Conservation (phyloP, 2,329 filamentous ascomycete species). For the Aspergillus novofumigatus region DNA sequence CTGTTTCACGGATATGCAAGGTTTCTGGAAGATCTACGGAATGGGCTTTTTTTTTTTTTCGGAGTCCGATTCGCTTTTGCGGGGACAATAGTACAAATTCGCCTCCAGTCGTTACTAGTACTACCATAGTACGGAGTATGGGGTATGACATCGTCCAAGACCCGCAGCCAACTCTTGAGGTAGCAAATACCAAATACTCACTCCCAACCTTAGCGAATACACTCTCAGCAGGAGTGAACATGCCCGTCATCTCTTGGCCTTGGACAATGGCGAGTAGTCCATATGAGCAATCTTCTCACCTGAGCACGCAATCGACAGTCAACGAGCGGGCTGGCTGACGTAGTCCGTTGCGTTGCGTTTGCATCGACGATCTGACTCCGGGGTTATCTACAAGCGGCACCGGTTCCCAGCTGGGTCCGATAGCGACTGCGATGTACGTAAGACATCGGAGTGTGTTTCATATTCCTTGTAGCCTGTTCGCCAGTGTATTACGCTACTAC, state of each 20-base stretch:
- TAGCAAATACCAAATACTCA: background rate
- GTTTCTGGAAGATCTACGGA: slow-evolving; percentile 10
- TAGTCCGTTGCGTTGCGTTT: background rate
- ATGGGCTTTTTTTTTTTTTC: background rate
- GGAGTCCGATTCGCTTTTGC: background rate
- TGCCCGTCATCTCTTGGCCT: background rate
- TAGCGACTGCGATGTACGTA: background rate
- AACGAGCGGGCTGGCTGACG: background rate
- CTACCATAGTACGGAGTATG: background rate
- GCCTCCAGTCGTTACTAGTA: too few relatives aligned
- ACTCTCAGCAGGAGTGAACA: background rate
- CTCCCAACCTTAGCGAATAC: too few relatives aligned
- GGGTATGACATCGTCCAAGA: too few relatives aligned
- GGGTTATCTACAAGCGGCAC: background rate
- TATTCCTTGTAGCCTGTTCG: background rate
- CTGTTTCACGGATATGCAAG: background rate
- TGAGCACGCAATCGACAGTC: slow-evolving; percentile 18
- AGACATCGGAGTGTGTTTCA: background rate
- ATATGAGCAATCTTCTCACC: slow-evolving; percentile 2
- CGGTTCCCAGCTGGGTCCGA: background rate
- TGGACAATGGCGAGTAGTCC: background rate
- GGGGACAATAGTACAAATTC: background rate
- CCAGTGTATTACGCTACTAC: too few relatives aligned
- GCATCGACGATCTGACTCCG: background rate
- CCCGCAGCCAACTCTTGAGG: background rate